Evolutionary conservation across 495 filamentous ascomycete genomes (phyloP), one percentile per base, ranked within the genome.

Genomic region (Penicillium macrosclerotiorum): DNA sequence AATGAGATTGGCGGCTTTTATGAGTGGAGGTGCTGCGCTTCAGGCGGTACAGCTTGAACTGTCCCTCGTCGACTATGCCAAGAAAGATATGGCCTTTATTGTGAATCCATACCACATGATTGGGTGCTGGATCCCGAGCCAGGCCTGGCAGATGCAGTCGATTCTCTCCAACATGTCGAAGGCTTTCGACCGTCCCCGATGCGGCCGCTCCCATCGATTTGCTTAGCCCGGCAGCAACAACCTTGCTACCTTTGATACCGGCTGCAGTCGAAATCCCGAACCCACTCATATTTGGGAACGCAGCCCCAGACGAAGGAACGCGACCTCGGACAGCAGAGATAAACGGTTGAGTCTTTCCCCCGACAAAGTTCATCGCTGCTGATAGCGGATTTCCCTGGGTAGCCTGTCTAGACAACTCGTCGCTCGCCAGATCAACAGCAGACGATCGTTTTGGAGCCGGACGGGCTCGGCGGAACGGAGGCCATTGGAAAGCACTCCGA

Each of bases 121-220:
- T 62, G 12, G 64, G 53, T 9, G 62, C 63, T 19, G 72, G 72
- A 29, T 75, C 69, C 16, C 64, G 57, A 27, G 60, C 59, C 1
- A 82, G 73, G 13, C 72, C 74, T 16, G 87, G 80, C 18, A 96
- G 70, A 46, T 88, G 80, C 7, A 97, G 75, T 32, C 88, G 83
- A 57, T 92, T 93, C 57, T 93, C 89, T 7, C 88, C 88, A 1
- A 82, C 82, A 59, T 93, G 88, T 27, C 89, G 84, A 29, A 96
- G 73, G 29, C 86, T 86, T 49, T 79, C 84, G 45, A 91, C 84
- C 8, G 84, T 88, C 23, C 80, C 87, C 20, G 84, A 85, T 3
- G 88, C 87, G 43, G 85, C 85, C 43, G 85, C 89, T 29, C 87
- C 86, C 51, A 93, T 77, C 16, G 89, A 93, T 64, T 89, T 85